These are phyloP conservation scores for Solanum raphanifolium DNA, from an alignment of 257 asterid species.

Conservation along the genomic window DNA sequence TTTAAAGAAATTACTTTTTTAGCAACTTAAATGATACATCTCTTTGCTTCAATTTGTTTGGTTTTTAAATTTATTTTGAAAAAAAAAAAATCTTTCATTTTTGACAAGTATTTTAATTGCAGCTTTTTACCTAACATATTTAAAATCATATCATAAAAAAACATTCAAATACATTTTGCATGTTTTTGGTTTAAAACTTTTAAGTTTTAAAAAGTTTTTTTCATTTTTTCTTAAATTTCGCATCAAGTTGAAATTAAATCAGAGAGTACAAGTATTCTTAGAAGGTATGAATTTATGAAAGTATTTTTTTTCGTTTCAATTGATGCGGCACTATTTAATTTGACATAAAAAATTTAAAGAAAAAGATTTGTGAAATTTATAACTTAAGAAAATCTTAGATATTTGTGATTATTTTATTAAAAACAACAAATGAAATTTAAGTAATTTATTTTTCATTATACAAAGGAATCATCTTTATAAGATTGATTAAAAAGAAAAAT, in stretches of 20 bases:
- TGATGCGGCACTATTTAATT: accelerated
- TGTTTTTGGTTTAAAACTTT: neutral
- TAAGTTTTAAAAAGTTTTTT: neutral
- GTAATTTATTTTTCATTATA: neutral
- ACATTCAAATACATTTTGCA: neutral
- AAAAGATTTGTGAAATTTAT: accelerated
- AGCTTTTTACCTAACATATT: neutral
- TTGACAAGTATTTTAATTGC: neutral
- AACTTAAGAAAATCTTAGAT: neutral
- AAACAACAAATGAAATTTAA: neutral
- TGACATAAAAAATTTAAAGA: too few relatives aligned
- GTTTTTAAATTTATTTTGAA: neutral
- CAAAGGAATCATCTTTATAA: accelerated
- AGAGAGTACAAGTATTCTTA: neutral
- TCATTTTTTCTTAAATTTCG: too few relatives aligned
- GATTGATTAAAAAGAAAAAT: neutral
- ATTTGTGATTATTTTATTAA: neutral
- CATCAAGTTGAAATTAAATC: too few relatives aligned
- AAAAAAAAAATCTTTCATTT: neutral
- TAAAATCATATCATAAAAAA: neutral
- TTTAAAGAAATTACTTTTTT: neutral
- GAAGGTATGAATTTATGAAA: neutral
- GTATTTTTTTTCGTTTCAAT: neutral
- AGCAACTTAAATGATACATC: neutral
- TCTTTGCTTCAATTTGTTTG: too few relatives aligned